Conservation (phyloP, 345 rosid species). For the Turnera subulata region DNA sequence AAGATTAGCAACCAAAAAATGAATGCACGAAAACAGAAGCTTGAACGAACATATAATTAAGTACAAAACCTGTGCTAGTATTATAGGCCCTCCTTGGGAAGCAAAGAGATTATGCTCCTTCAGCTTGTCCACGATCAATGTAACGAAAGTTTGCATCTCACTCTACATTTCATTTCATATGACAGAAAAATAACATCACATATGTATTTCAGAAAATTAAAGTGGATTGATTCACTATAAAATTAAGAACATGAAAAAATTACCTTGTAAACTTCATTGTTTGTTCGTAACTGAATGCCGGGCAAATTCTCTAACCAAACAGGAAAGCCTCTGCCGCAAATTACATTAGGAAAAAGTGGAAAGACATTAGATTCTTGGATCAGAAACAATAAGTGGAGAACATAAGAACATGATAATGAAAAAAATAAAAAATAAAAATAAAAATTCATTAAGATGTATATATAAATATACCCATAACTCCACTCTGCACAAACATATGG, state of each 20-base stretch:
- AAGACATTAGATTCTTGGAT: no score
- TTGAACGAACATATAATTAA: no score
- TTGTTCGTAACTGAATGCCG: conserved; percentile 13
- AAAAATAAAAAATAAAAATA: not conserved
- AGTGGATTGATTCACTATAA: no score
- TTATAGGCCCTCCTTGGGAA: conserved; percentile 26
- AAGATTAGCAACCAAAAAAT: not conserved
- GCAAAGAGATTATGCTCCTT: conserved; percentile 13
- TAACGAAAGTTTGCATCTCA: conserved; percentile 21
- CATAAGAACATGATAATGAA: not conserved
- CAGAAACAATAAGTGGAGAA: not conserved
- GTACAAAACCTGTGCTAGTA: conserved; percentile 21
- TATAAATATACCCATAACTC: conserved; percentile 15
- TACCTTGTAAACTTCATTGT: conserved; percentile 17
- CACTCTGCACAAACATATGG: conserved; percentile 25
- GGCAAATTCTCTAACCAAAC: conserved; percentile 19
- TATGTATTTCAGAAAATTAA: not conserved
- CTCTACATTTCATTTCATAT: not conserved
- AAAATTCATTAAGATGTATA: not conserved
- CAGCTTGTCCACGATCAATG: conserved; percentile 17
- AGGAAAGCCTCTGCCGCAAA: conserved; percentile 18
- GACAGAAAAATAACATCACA: not conserved
- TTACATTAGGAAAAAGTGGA: no score
- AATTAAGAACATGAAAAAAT: no score
- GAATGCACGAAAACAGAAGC: not conserved